Conservation (phyloP, 2,329 filamentous ascomycete species). For the Pseudogymnoascus sp. region DNA sequence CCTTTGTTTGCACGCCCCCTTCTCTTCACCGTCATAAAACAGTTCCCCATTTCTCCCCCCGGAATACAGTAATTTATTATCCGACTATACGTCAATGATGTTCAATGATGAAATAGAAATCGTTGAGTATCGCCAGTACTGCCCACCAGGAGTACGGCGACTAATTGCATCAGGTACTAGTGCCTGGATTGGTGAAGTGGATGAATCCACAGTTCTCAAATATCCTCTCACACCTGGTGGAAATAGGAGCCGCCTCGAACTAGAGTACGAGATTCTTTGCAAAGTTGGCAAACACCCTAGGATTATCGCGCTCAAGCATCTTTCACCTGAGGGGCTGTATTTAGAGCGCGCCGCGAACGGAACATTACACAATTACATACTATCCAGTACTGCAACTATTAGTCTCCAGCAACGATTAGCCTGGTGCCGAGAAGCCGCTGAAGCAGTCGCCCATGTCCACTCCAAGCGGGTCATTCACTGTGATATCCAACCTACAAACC, state of each 20-base stretch:
- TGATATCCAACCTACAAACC: constrained; percentile 12
- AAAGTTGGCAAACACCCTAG: constrained; percentile 12
- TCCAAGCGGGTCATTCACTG: constrained; percentile 9
- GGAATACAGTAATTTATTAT: no score
- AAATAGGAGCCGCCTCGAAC: constrained; percentile 14
- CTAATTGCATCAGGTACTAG: neutral
- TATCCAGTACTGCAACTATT: neutral
- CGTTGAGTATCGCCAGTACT: constrained; percentile 1
- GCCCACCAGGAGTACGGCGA: neutral
- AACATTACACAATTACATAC: constrained; percentile 8
- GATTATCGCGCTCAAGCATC: constrained; percentile 10
- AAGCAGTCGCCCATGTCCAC: constrained; percentile 12
- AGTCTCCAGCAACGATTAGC: constrained; percentile 4
- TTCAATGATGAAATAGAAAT: neutral
- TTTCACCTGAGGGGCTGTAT: constrained; percentile 8
- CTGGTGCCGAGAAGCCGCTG: constrained; percentile 7
- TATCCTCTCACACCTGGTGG: constrained; percentile 16
- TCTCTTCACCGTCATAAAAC: neutral
- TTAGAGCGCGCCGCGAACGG: constrained; percentile 12
- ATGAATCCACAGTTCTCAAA: constrained; percentile 19
- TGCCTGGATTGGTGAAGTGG: constrained; percentile 17
- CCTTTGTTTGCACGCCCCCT: neutral
- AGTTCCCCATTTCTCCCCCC: neutral
- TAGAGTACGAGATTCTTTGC: constrained; percentile 14
- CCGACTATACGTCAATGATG: neutral